A percentile compares a stretch with the other conserved stretches of the same genome.
These are phyloP conservation scores for Datisca glomerata DNA, from an alignment of 306 rosid species.

Conservation along the genomic window DNA sequence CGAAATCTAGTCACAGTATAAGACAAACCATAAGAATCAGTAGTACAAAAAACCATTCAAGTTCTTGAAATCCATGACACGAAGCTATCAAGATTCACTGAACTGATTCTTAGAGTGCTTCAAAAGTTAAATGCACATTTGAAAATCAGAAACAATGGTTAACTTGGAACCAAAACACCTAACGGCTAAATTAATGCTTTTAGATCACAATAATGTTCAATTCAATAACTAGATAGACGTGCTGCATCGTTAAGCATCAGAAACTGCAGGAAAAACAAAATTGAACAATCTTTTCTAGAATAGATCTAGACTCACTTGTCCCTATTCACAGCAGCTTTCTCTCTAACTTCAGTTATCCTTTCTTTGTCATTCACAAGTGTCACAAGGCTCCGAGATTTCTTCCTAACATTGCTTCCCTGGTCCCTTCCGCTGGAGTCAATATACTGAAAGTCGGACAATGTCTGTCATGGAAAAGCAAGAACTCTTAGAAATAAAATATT, in stretches of 20 bases:
- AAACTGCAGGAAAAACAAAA: constrained; percentile 1
- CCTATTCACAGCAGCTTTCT: constrained; percentile 77
- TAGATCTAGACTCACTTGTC: constrained; percentile 52
- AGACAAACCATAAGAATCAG: not conserved
- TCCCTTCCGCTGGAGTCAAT: constrained; percentile 90
- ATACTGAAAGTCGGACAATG: constrained; percentile 68
- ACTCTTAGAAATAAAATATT: not conserved
- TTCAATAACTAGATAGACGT: no score
- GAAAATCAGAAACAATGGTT: no score
- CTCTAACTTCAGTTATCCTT: constrained; percentile 68
- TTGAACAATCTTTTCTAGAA: not conserved
- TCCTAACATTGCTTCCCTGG: constrained; percentile 88
- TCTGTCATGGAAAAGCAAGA: constrained; percentile 23
- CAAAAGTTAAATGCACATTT: no score
- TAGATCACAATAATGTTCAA: no score
- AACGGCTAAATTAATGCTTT: no score
- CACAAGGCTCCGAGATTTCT: constrained; percentile 74
- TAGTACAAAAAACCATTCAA: not conserved
- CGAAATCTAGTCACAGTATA: constrained; percentile 46
- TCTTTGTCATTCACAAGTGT: constrained; percentile 78
- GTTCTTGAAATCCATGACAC: not conserved
- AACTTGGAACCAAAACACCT: no score
- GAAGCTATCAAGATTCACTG: not conserved
- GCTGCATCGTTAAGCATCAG: not conserved
- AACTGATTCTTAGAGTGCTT: not conserved